Conservation (phyloP, 306 rosid genomes). For the Fagus sylvatica region DNA sequence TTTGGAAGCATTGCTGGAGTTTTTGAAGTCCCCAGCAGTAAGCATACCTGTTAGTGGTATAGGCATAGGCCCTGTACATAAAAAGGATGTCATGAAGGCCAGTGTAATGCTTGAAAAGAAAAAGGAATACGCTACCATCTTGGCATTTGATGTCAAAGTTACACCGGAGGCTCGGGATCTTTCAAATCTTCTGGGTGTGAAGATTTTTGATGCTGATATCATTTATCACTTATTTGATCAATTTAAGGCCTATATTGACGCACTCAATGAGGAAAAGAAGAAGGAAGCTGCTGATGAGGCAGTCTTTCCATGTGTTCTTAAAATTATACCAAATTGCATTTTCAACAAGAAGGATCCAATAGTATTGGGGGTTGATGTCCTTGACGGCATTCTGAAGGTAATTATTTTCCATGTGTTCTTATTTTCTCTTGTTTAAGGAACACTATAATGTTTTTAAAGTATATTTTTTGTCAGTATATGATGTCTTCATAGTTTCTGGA, state of each 20-base stretch:
- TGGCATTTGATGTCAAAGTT: conserved; percentile 99
- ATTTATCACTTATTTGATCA: conserved; percentile 92
- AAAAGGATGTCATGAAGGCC: conserved; percentile 97
- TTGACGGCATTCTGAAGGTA: conserved; percentile 94
- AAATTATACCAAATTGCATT: conserved; percentile 76
- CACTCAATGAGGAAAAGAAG: conserved; percentile 91
- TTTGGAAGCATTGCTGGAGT: conserved; percentile 92
- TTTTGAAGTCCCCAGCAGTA: conserved; percentile 83
- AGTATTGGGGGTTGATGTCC: conserved; percentile 90
- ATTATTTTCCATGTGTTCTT: not conserved
- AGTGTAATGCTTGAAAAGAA: conserved; percentile 96
- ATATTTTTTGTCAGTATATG: conserved; percentile 1
- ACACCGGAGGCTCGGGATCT: conserved; percentile 90
- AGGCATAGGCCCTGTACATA: conserved; percentile 94
- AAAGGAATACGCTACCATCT: conserved; percentile 72
- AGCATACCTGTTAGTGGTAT: conserved; percentile 94
- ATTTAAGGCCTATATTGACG: conserved; percentile 88
- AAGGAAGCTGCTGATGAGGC: conserved; percentile 92
- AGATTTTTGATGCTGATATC: conserved; percentile 84
- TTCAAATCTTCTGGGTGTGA: conserved; percentile 83
- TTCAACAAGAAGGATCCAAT: conserved; percentile 98
- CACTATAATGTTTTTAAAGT: conserved; percentile 5
- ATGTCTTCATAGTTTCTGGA: not conserved
- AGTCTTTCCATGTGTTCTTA: conserved; percentile 84
- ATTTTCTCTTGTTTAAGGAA: not conserved